Evolutionary conservation across 2,329 filamentous ascomycete species (phyloP).

Genomic region (Corinectria fuckeliana): DNA sequence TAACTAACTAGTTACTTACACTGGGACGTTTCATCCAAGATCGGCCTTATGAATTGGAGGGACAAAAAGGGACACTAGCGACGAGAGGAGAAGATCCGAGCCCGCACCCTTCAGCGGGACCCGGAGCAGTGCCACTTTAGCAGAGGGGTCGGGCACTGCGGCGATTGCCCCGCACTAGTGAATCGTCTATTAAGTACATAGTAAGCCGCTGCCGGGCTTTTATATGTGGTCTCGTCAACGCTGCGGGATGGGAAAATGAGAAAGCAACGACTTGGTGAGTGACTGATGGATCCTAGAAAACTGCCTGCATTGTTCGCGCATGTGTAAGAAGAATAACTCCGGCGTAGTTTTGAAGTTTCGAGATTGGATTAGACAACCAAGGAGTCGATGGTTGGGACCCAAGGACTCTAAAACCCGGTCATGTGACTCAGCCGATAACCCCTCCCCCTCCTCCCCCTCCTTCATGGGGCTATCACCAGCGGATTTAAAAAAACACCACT

Average conservation of each 20-base stretch:
- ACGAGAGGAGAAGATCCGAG: constrained; percentile 14
- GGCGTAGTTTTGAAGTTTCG: not conserved
- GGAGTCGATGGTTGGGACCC: constrained; percentile 13
- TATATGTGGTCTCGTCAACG: not conserved
- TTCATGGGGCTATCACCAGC: constrained; percentile 30
- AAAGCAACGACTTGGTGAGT: not conserved
- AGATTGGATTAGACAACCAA: not conserved
- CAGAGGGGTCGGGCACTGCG: not conserved
- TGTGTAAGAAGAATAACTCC: not conserved
- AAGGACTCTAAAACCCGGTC: constrained; percentile 16
- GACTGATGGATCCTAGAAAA: not conserved
- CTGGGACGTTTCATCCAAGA: not conserved
- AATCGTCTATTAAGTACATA: too few relatives aligned
- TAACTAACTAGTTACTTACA: not conserved
- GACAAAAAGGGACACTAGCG: not conserved
- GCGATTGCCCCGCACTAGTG: not conserved
- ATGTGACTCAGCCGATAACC: constrained; percentile 32
- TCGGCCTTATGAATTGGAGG: not conserved
- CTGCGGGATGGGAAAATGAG: not conserved
- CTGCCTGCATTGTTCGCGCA: not conserved
- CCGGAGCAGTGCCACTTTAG: constrained; percentile 16
- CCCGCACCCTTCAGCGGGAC: not conserved
- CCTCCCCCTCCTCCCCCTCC: constrained; percentile 42
- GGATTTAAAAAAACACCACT: constrained; percentile 33
- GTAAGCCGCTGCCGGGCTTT: not conserved